These are phyloP conservation scores for Leptosphaerulina australis DNA, from an alignment of 2,329 filamentous ascomycete species.

Conservation along the genomic window DNA sequence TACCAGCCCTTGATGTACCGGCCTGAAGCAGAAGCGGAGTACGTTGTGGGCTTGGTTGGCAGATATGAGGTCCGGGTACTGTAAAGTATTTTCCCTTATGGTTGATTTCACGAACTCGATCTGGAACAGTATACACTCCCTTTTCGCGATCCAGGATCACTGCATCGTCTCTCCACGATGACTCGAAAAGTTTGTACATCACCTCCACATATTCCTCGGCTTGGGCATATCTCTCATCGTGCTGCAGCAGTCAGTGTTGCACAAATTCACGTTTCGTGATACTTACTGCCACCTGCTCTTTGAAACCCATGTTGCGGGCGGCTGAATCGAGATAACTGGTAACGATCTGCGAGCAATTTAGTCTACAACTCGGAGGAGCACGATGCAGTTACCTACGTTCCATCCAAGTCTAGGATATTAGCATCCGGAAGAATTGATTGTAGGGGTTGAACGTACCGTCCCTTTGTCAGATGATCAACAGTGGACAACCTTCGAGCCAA, in stretches of 20 bases:
- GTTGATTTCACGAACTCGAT: constrained; percentile 67
- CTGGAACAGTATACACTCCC: constrained; percentile 65
- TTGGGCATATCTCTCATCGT: constrained; percentile 70
- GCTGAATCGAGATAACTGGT: constrained; percentile 72
- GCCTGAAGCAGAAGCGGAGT: constrained; percentile 74
- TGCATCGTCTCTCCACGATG: constrained; percentile 70
- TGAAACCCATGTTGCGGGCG: constrained; percentile 65
- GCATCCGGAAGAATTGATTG: neutral
- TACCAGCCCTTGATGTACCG: constrained; percentile 69
- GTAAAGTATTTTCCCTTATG: constrained; percentile 69
- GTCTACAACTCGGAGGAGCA: neutral
- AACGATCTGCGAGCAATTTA: constrained; percentile 58
- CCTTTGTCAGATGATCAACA: constrained; percentile 69
- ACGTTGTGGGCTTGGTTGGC: constrained; percentile 70
- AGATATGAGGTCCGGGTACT: constrained; percentile 69
- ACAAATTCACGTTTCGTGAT: constrained; percentile 62
- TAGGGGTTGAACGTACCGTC: constrained; percentile 49
- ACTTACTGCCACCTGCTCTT: constrained; percentile 62
- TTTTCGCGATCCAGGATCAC: constrained; percentile 64
- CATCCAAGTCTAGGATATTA: constrained; percentile 29
- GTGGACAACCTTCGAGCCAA: constrained; percentile 69
- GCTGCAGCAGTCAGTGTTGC: constrained; percentile 54
- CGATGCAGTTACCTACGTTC: constrained; percentile 28
- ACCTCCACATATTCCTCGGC: constrained; percentile 73
- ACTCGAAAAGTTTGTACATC: constrained; percentile 71